phyloP scores from a whole-genome alignment of 2,329 filamentous ascomycete genomes.

The Plenodomus biglobosus region DNA sequence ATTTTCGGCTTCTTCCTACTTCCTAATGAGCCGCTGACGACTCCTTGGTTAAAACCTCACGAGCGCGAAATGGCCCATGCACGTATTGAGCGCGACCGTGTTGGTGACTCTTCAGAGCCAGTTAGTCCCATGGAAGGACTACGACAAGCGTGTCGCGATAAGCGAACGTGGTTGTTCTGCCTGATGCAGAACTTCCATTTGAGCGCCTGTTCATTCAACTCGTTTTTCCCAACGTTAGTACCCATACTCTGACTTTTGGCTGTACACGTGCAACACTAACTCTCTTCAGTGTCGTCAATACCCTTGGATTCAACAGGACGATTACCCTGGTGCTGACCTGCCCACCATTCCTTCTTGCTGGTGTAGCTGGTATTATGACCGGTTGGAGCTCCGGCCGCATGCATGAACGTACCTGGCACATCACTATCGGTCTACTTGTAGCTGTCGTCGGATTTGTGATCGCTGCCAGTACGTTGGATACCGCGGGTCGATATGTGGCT shows the following conservation, averaged over 20 bases:
- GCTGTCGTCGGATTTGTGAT: slow-evolving; percentile 49
- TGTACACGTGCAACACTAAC: background rate
- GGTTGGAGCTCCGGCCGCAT: slow-evolving; percentile 55
- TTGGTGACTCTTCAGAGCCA: slow-evolving; percentile 45
- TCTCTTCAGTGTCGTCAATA: slow-evolving; percentile 33
- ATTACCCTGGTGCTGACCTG: slow-evolving; percentile 44
- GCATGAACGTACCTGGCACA: slow-evolving; percentile 56
- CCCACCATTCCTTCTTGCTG: slow-evolving; percentile 54
- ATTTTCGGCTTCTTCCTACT: slow-evolving; percentile 34
- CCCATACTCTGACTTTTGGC: background rate
- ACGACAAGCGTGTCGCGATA: slow-evolving; percentile 31
- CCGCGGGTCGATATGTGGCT: slow-evolving; percentile 30
- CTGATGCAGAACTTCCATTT: slow-evolving; percentile 37
- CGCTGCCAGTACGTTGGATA: slow-evolving; percentile 31
- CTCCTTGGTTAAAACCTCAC: slow-evolving; percentile 49
- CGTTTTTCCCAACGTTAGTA: slow-evolving; percentile 37
- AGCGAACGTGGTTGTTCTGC: slow-evolving; percentile 35
- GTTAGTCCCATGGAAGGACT: slow-evolving; percentile 33
- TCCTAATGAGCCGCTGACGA: slow-evolving; percentile 40
- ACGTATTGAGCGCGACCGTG: slow-evolving; percentile 51
- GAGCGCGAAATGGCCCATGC: slow-evolving; percentile 48
- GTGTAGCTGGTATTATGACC: slow-evolving; percentile 50
- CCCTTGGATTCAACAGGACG: slow-evolving; percentile 42
- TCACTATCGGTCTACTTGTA: slow-evolving; percentile 47
- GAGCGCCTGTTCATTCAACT: slow-evolving; percentile 35